A percentile compares a stretch with the other conserved stretches of the same genome.
phyloP scores from a whole-genome alignment of 805 yeast species.

The Hanseniaspora lachancei region DNA sequence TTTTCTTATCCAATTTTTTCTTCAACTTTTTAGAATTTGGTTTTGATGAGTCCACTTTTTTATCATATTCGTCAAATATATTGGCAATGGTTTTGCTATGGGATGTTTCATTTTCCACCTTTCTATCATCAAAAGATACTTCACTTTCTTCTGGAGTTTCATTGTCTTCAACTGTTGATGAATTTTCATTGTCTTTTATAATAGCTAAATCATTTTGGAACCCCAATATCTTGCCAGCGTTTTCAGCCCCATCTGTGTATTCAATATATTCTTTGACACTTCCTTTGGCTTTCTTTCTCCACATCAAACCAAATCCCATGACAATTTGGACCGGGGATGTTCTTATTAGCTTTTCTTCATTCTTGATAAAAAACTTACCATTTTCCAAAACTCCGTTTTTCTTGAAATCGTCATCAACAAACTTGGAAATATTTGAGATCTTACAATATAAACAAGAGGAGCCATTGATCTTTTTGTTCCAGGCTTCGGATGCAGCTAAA shows the following conservation, averaged over 20 bases:
- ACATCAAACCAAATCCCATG: conserved; percentile 78
- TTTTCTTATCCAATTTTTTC: conserved; percentile 28
- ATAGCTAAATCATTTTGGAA: not conserved
- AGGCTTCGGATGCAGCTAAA: conserved; percentile 70
- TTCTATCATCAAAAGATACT: conserved; percentile 4
- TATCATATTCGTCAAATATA: conserved; percentile 13
- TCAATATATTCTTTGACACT: conserved; percentile 14
- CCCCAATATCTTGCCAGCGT: not conserved
- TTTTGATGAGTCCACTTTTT: conserved; percentile 6
- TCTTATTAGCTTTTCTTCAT: conserved; percentile 39
- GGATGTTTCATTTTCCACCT: not conserved
- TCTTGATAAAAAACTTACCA: conserved; percentile 46
- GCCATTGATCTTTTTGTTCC: conserved; percentile 54
- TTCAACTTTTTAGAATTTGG: not conserved
- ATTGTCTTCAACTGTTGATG: conserved; percentile 3
- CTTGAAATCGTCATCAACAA: conserved; percentile 38
- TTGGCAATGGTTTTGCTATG: conserved; percentile 2
- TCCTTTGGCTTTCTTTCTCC: conserved; percentile 45
- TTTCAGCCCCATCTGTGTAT: not conserved
- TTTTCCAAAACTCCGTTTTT: conserved; percentile 40
- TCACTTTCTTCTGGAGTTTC: not conserved
- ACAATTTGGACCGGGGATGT: conserved; percentile 73
- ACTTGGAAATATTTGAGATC: conserved; percentile 56
- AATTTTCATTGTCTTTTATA: not conserved
- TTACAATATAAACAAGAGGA: conserved; percentile 71